Evolutionary conservation across 768 basidiomycete genomes (phyloP).

Genomic region (Suillus clintonianus): DNA sequence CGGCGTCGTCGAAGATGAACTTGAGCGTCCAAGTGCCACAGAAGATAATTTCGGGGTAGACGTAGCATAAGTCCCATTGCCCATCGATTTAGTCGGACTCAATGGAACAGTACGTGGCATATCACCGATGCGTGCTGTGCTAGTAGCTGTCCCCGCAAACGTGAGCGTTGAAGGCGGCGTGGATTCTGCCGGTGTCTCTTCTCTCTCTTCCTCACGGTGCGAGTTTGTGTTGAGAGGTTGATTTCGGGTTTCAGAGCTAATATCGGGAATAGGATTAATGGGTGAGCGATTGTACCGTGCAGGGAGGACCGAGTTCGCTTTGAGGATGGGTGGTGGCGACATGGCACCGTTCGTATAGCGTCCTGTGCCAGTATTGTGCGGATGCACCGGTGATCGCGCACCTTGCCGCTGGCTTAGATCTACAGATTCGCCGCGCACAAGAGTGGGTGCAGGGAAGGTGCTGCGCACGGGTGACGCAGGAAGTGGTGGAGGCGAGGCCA

Average conservation of each 20-base stretch:
- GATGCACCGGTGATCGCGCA: conserved; percentile 27
- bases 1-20: conserved; percentile 17
- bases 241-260: conserved; percentile 21
- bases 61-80: background rate
- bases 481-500: conserved; percentile 33
- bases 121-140: conserved; percentile 46
- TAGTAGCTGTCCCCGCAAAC: conserved; percentile 37
- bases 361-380: conserved; percentile 25
- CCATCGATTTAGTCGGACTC: conserved; percentile 33
- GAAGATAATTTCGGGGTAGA: conserved; percentile 10
- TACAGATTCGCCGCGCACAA: conserved; percentile 26
- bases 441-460: conserved; percentile 26
- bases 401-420: conserved; percentile 28
- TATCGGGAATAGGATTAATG: conserved; percentile 14
- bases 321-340: conserved; percentile 35
- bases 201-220: conserved; percentile 22
- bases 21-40: conserved; percentile 3
- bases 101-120: conserved; percentile 60
- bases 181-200: conserved; percentile 28
- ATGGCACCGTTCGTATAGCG: conserved; percentile 9
- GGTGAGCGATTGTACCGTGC: conserved; percentile 33
- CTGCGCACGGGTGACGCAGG: conserved; percentile 31
- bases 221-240: conserved; percentile 2
- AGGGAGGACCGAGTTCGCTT: conserved; percentile 44
- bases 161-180: conserved; percentile 8